Evolutionary conservation across 208 protist genomes (phyloP), one percentile per base, ranked within the genome.

Genomic region (Crithidia thermophila): DNA sequence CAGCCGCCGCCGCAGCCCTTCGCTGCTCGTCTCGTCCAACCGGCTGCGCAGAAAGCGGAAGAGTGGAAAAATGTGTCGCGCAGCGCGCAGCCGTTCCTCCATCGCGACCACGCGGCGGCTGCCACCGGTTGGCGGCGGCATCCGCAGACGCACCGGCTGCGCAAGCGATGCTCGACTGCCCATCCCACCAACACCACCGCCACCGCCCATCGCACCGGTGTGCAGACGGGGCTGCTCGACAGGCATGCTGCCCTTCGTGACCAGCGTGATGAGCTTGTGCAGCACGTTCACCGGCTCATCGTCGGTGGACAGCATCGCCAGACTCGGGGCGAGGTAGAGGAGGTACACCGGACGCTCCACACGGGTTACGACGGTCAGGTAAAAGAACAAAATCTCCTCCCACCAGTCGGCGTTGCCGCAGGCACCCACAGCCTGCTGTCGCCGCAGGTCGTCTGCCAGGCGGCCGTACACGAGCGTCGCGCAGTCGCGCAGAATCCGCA

Each of bases 401-500:
- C 88, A 94, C 85, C 88, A 94, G 43, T 91, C 80, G 8, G 77
- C 77, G 60, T 85, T 90, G 21, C 88, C 82, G 67, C 84, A 90
- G 21, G 77, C 73, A 20, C 84, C 84, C 8, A 78, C 84, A 18
- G 74, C 62, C 67, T 86, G 82, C 72, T 90, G 81, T 0, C 80
- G 77, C 2, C 74, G 60, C 11, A 91, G 72, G 58, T 90, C 84
- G 25, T 85, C 85, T 1, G 77, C 82, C 2, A 93, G 74, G 5
- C 77, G 65, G 23, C 70, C 55, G 72, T 87, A 88, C 33, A 90
- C 79, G 10, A 88, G 70, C 37, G 68, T 72, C 20, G 82, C 77
- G 60, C 84, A 93, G 60, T 77, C 65, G 8, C 67, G 60, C 11
- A 93, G 74, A 43, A 85, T 88, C 5, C 74, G 60, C 30, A 85